phyloP scores from a whole-genome alignment of 1,284 basidiomycete genomes.

The Violaceomyces palustris region DNA sequence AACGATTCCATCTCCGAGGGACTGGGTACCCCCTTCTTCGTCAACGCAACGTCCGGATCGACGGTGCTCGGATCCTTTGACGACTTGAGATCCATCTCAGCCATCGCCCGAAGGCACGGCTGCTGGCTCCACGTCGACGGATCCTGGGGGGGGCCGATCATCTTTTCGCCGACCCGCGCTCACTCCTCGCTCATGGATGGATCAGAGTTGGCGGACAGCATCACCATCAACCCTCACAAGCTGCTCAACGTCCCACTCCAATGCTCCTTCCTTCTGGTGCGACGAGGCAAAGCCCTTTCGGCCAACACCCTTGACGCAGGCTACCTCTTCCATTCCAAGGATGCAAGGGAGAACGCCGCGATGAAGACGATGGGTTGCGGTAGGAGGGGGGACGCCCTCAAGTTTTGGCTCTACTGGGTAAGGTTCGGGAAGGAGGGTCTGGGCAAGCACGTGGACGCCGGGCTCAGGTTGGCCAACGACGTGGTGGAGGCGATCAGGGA shows the following conservation, averaged over 20 bases:
- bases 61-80: conserved; percentile 55
- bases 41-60: conserved; percentile 55
- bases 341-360: conserved; percentile 24
- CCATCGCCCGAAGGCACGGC: conserved; percentile 32
- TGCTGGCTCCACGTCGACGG: conserved; percentile 55
- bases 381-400: conserved; percentile 53
- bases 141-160: conserved; percentile 54
- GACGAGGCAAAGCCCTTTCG: conserved; percentile 42
- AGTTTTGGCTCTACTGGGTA: conserved; percentile 54
- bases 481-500: conserved; percentile 25
- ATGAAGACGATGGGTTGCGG: conserved; percentile 53
- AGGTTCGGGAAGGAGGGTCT: conserved; percentile 50
- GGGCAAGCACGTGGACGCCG: conserved; percentile 44
- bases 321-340: conserved; percentile 53
- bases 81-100: conserved; percentile 47
- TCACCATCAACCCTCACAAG: conserved; percentile 55
- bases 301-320: conserved; percentile 54
- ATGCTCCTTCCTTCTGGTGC: conserved; percentile 54
- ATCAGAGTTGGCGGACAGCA: conserved; percentile 45
- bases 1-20: conserved; percentile 6
- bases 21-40: conserved; percentile 51
- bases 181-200: conserved; percentile 41
- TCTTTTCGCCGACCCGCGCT: conserved; percentile 42
- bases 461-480: conserved; percentile 18
- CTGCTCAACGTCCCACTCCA: conserved; percentile 54